phyloP scores from a whole-genome alignment of 176 grass and related monocot species.

The Paspalum vaginatum region DNA sequence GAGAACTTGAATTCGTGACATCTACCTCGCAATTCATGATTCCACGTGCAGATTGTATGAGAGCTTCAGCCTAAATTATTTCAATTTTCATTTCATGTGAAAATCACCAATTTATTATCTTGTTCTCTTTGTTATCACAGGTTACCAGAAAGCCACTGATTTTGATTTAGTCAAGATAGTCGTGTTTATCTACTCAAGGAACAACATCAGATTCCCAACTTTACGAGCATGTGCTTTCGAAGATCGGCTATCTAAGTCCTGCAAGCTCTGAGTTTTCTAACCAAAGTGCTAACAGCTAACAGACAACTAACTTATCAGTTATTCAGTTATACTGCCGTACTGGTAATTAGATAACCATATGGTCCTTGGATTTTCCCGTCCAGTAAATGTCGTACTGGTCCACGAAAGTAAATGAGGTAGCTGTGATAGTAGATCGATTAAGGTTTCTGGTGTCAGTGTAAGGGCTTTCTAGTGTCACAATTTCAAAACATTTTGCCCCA shows the following conservation, averaged over 20 bases:
- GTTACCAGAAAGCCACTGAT: constrained; percentile 93
- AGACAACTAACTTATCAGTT: constrained; percentile 35
- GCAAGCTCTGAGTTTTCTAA: constrained; percentile 26
- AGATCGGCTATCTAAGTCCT: constrained; percentile 18
- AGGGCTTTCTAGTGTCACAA: constrained; percentile 1
- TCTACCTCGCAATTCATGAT: neutral
- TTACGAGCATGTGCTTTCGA: constrained; percentile 34
- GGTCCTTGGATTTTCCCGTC: neutral
- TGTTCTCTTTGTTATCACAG: constrained; percentile 48
- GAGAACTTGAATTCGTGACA: neutral
- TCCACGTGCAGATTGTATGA: neutral
- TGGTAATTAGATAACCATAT: constrained; percentile 25
- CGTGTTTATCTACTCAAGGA: constrained; percentile 26
- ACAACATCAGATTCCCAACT: constrained; percentile 17
- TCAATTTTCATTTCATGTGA: neutral
- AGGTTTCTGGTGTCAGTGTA: neutral
- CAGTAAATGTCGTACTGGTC: neutral
- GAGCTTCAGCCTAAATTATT: constrained; percentile 6
- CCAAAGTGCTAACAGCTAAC: constrained; percentile 43
- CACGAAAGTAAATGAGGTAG: neutral
- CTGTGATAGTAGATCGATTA: neutral
- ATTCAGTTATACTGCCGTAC: constrained; percentile 17
- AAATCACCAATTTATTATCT: constrained; percentile 22
- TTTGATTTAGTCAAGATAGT: constrained; percentile 38
- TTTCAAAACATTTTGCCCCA: neutral